These are phyloP conservation scores for Tricholoma furcatifolium DNA, from an alignment of 768 basidiomycete genomes.

Conservation along the genomic window DNA sequence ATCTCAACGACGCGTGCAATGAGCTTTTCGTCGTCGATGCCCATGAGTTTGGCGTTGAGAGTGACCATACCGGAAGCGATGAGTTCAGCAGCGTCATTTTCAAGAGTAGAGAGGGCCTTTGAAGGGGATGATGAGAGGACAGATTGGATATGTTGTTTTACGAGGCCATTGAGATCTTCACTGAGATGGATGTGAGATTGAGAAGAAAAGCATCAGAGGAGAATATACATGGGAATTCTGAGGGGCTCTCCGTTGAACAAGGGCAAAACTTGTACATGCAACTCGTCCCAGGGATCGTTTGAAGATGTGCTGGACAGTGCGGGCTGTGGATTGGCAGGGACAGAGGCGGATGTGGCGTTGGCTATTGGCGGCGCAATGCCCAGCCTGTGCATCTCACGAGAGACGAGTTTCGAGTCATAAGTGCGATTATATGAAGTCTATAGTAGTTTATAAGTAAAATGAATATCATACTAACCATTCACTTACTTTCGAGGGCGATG, in stretches of 20 bases:
- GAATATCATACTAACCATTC: neutral
- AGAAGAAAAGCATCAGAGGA: neutral
- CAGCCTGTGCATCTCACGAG: constrained; percentile 83
- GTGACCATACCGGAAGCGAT: constrained; percentile 91
- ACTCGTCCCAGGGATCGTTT: constrained; percentile 76
- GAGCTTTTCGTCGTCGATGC: constrained; percentile 76
- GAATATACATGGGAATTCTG: constrained; percentile 73
- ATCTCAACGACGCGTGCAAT: constrained; percentile 78
- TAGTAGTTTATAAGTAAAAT: constrained; percentile 11
- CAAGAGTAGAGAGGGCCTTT: constrained; percentile 70
- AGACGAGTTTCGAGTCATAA: constrained; percentile 78
- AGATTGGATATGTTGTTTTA: constrained; percentile 73
- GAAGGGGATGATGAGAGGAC: constrained; percentile 74
- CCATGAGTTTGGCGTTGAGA: constrained; percentile 78
- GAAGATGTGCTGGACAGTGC: constrained; percentile 41
- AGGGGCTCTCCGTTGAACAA: constrained; percentile 91
- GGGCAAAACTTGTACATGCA: constrained; percentile 87
- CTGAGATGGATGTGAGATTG: constrained; percentile 31
- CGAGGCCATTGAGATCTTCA: constrained; percentile 85
- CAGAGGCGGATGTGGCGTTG: constrained; percentile 47
- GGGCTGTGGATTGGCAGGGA: constrained; percentile 39
- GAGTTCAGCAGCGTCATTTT: constrained; percentile 78
- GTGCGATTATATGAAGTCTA: constrained; percentile 65
- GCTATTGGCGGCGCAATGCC: constrained; percentile 59
- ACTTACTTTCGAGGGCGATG: constrained; percentile 51